Base-by-base conservation (phyloP, 805 yeast genomes). In the Candida nonsorbophila region DNA sequence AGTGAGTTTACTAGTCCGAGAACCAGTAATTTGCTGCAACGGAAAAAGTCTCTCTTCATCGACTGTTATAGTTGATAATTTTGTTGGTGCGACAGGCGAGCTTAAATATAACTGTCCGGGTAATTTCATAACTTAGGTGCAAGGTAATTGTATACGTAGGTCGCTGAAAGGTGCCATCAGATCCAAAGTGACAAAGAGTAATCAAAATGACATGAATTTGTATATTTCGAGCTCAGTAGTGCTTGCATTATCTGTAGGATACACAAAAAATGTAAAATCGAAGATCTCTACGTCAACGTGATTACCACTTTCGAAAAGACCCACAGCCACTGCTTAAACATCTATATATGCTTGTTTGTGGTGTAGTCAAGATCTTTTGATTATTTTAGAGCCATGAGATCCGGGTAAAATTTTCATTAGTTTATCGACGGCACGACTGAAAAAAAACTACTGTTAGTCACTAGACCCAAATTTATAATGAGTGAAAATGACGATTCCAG, bases 31-130 rank as follows among this genome's bases (percentile, higher is more conserved):
- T 45, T 39, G 48, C 64, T 58, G 56, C 43, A 55, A 53, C 60
- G 64, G 70, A 53, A 51, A 55, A 47, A 57, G 61, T 58, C 69
- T 56, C 44, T 67, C 75, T 53, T 72, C 75, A 67, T 66, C 58
- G 75, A 67, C 75, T 70, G 75, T 65, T 57, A 66, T 70, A 71
- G 77, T 69, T 71, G 77, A 67, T 67, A 45, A 47, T n/a, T n/a
- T n/a, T n/a, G n/a, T n/a, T n/a, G n/a, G n/a, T n/a, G n/a, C n/a
- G n/a, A n/a, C n/a, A n/a, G n/a, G n/a, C 36, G 66, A 60, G 27
- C 30, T 18, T 23, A 24, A 23, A 24, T 24, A 3, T 27, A 6
- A 11, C 13, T 7, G 12, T 4, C 10, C 18, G 4, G 8, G 13
- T 26, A 26, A 20, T 33, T 26, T 27, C 22, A n/a, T 16, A 13